phyloP scores from a whole-genome alignment of 768 basidiomycete genomes.

The Agrocybe praecox region DNA sequence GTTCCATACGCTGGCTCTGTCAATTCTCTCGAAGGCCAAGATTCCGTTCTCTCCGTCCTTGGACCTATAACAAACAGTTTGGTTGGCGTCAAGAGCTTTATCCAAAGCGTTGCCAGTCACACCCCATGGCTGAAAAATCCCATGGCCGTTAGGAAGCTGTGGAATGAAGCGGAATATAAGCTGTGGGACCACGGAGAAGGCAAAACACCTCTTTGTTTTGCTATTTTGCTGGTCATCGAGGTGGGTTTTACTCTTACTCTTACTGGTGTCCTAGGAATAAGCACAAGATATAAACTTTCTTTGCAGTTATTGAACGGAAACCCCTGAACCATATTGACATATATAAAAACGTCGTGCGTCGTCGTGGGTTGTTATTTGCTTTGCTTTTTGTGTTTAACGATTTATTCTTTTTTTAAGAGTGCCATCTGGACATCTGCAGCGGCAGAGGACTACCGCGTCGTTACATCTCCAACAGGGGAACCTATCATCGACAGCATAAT shows the following conservation, averaged over 20 bases:
- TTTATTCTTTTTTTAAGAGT: slow-evolving; percentile 24
- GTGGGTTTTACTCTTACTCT: slow-evolving; percentile 33
- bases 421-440: slow-evolving; percentile 50
- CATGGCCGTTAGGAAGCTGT: slow-evolving; percentile 53
- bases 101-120: slow-evolving; percentile 58
- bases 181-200: slow-evolving; percentile 57
- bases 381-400: background rate
- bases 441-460: slow-evolving; percentile 45
- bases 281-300: background rate
- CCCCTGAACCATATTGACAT: slow-evolving; percentile 56
- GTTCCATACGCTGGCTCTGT: slow-evolving; percentile 70
- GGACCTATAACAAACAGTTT: slow-evolving; percentile 70
- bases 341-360: slow-evolving; percentile 38
- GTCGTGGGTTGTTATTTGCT: background rate
- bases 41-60: slow-evolving; percentile 69
- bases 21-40: slow-evolving; percentile 72
- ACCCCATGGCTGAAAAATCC: slow-evolving; percentile 74
- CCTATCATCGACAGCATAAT: slow-evolving; percentile 55
- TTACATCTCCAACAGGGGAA: slow-evolving; percentile 47
- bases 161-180: slow-evolving; percentile 61
- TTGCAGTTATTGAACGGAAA: slow-evolving; percentile 70
- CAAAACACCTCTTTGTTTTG: slow-evolving; percentile 49
- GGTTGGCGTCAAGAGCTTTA: slow-evolving; percentile 65
- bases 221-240: slow-evolving; percentile 70
- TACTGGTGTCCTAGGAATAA: background rate